phyloP scores from a whole-genome alignment of 1,284 basidiomycete species.

The Tylopilus sp. region DNA sequence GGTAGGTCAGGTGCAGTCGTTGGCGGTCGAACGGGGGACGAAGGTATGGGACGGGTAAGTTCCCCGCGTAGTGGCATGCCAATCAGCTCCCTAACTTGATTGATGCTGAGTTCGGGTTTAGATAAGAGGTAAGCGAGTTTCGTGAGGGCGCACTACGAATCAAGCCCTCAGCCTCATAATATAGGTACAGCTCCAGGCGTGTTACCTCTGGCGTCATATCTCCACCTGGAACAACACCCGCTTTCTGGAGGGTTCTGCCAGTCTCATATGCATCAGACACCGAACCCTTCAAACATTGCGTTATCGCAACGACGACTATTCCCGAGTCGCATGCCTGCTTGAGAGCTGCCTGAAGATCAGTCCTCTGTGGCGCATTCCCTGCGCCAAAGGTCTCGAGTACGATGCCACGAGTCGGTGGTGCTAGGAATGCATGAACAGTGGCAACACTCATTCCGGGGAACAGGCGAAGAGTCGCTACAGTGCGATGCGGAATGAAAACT shows the following conservation, averaged over 20 bases:
- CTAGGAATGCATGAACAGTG: constrained; percentile 69
- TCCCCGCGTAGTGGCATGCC: constrained; percentile 81
- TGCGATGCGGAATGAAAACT: constrained; percentile 1
- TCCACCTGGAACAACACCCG: constrained; percentile 73
- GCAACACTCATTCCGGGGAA: constrained; percentile 82
- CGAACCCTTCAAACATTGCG: constrained; percentile 81
- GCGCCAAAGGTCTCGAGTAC: constrained; percentile 88
- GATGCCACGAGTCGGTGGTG: constrained; percentile 68
- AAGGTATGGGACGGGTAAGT: constrained; percentile 53
- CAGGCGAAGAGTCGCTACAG: constrained; percentile 66
- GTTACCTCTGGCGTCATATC: constrained; percentile 93
- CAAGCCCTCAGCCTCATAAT: constrained; percentile 6
- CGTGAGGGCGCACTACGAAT: constrained; percentile 70
- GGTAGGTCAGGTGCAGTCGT: constrained; percentile 51
- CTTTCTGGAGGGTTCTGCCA: constrained; percentile 65
- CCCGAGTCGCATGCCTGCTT: constrained; percentile 78
- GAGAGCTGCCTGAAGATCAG: constrained; percentile 64
- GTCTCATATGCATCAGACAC: constrained; percentile 81
- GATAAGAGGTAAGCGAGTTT: constrained; percentile 87
- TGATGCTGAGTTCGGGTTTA: constrained; percentile 67
- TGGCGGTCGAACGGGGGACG: constrained; percentile 40
- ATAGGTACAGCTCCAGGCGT: constrained; percentile 1
- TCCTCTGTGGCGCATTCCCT: constrained; percentile 75
- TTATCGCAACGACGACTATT: constrained; percentile 85
- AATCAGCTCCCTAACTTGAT: constrained; percentile 74